Evolutionary conservation across 1,284 basidiomycete genomes (phyloP), one percentile per base, ranked within the genome.

Genomic region (Laetiporus sulphureus): DNA sequence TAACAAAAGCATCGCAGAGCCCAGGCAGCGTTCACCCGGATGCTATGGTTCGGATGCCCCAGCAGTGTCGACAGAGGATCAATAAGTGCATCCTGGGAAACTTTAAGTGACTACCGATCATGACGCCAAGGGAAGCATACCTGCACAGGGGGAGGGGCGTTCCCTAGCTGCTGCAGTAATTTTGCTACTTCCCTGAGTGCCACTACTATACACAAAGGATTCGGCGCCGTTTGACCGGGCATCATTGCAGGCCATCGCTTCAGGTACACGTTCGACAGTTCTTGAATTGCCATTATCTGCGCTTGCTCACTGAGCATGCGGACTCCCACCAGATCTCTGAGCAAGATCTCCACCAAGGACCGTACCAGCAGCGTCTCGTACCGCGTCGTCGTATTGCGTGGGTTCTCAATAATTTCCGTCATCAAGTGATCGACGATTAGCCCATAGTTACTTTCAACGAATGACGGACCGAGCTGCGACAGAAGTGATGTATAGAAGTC

Each of bases 201-300:
- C 16, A 95, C 72, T 1, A 83, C 75, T 8, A 98, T 69, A 1
- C 89, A 77, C 1, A 79, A 64, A 18, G 90, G 78, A 41, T 67
- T 71, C 0, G 92, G 90, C 0, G 85, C 76, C 18, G 68, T 68
- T 49, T 90, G 82, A 4, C 90, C 90, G 2, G 91, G 92, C 74
- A 96, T 84, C 59, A 95, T 76, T 1, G 90, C 83, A 0, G 92
- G 92, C 91, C 92, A 99, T 45, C 87, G 77, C 58, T 89, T 91
- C 41, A 97, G 69, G 56, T 92, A 96, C 4, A 73, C 69, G 38
- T 72, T 79, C 0, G 87, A 82, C 36, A 97, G 68, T 50, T 95
- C 92, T 51, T 89, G 83, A 22, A 97, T 88, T 0, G 94, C 95
- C 25, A 75, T 71, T 37, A 97, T 94, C 63, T 98, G 94, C 0